Base-by-base conservation (phyloP, 306 rosid species). In the Spatholobus suberectus region DNA sequence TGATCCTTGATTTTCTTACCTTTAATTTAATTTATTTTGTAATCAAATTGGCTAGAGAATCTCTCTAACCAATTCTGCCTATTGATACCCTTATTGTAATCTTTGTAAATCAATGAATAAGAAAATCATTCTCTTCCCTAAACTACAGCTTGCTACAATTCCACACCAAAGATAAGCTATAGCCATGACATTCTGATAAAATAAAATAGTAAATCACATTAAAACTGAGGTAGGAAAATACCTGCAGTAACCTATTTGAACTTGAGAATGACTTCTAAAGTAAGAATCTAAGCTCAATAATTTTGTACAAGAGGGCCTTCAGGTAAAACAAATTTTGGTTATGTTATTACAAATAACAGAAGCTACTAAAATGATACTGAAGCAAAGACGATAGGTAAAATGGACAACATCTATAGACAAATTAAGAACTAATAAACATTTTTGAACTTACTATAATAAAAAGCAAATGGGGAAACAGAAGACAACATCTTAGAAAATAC, bases 161-260 rank as follows among this genome's bases (percentile, higher is more conserved):
- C 41, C 41, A 37, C 41, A 37, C 41, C 41, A 37, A 37, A 37
- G 41, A 37, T 37, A 37, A 4, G 41, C 41, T 37, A 37, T 81
- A 29, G 78, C 75, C 73, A 68, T 21, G 23, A 44, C 23, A n/a
- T 55, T 82, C 54, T 38, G 38, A 52, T 43, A 70, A 23, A n/a
- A 63, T 58, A 79, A 57, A 81, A 63, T 35, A 78, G 75, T 10
- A 82, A 76, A 57, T 32, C 35, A n/a, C 4, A 43, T 70, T 55
- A 66, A 57, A 35, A 70, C 38, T 29, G 41, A 41, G 71, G 73
- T 67, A 84, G 79, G 24, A 72, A 85, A 82, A 46, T 29, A 90
- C 97, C 96, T 93, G 90, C 23, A 98, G 99, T 77, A 95, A 85
- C 92, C 98, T 86, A 85, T 95, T 93, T 85, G 99, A 92, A 85